These are phyloP conservation scores for Phytophthora hybrid DNA, from an alignment of 352 stramenopile genomes.

Conservation along the genomic window DNA sequence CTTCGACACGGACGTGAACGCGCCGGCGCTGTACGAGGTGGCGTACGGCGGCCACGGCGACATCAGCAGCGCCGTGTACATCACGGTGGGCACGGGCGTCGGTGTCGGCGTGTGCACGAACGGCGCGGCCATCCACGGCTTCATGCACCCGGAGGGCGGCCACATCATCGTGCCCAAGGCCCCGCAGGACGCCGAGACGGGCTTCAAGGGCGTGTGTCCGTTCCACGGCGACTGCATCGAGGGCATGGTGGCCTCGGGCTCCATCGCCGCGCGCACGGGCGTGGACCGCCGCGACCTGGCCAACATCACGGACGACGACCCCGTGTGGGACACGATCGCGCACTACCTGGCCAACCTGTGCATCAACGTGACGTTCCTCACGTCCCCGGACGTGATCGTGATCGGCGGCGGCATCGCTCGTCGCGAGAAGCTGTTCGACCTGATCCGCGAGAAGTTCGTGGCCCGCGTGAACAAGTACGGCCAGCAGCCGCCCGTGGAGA, in stretches of 20 bases:
- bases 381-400: conserved; percentile 95
- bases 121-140: conserved; percentile 92
- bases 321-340: conserved; percentile 94
- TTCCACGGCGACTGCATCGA: conserved; percentile 90
- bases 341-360: conserved; percentile 97
- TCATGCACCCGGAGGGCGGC: conserved; percentile 96
- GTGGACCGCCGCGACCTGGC: conserved; percentile 75
- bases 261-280: conserved; percentile 90
- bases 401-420: conserved; percentile 96
- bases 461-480: conserved; percentile 84
- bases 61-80: conserved; percentile 91
- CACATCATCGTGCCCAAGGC: conserved; percentile 81
- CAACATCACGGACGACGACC: conserved; percentile 86
- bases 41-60: conserved; percentile 78
- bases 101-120: conserved; percentile 96
- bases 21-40: conserved; percentile 95
- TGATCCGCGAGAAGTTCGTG: conserved; percentile 85
- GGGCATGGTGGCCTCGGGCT: conserved; percentile 90
- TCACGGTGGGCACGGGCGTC: conserved; percentile 96
- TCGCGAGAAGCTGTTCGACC: conserved; percentile 84
- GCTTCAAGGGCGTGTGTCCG: conserved; percentile 47
- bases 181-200: conserved; percentile 80
- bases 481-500: conserved; percentile 68
- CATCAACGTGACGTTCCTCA: conserved; percentile 93
- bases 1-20: conserved; percentile 99